Base-by-base conservation (phyloP, 345 rosid species). In the Salix caprea region DNA sequence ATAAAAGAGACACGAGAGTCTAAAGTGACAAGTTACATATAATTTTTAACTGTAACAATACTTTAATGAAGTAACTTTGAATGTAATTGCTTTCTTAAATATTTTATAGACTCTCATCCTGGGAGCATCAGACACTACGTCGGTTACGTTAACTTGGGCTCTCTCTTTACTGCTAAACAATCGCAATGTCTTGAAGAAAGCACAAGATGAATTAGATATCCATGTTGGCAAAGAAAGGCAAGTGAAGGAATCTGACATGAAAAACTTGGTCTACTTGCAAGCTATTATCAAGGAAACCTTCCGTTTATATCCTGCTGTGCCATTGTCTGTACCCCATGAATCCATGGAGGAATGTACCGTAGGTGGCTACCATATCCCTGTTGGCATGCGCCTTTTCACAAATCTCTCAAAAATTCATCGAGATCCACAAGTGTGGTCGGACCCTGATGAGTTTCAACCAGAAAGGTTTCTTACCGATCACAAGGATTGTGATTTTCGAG, bases 231-330 rank as follows among this genome's bases (percentile, higher is more conserved):
- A 30, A 71, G 78, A 80, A 21, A 69, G 84, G 24, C 75, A 39
- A 32, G 77, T 80, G 16, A 18, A 34, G 0, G 84, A 80, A 37
- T 76, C 80, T 19, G 86, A 85, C 56, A 4, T 62, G 1, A 23
- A 40, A 21, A 78, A 75, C 15, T 65, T 85, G 18, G 72, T 44
- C 12, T 85, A 82, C 66, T 73, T 85, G 19, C 82, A 76, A 72
- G 82, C 82, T 3, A 39, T 78, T 3, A 4, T 81, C 4, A 81
- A 81, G 42, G 86, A 84, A 73, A 21, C 86, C 0, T 13, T 81
- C 0, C 62, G 84, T 3, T 36, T 84, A 7, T 81, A 80, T 46
- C 79, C 79, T 0, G 40, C 80, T 0, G 75, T 4, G 2, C 69
- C 76, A 6, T 46, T 65, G 23, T 23, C 54, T 5, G 0, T 56